These are phyloP conservation scores for Athelia sp. DNA, from an alignment of 1,284 basidiomycete genomes.

Conservation along the genomic window DNA sequence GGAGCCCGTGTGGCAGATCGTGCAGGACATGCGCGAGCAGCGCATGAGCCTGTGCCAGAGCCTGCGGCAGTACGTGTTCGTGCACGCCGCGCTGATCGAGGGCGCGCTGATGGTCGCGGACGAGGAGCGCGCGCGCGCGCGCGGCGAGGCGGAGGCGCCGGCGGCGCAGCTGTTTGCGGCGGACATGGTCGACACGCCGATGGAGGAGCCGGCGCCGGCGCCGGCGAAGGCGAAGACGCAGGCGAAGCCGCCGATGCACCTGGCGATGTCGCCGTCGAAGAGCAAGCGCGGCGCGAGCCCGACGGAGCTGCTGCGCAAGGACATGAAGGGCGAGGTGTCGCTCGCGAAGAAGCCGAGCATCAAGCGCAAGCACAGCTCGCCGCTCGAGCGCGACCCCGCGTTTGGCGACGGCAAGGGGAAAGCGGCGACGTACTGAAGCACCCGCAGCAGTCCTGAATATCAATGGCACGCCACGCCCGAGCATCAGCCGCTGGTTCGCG, in stretches of 20 bases:
- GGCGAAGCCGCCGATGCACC: constrained; percentile 4
- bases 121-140: constrained; percentile 50
- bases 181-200: not conserved
- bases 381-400: too few relatives aligned
- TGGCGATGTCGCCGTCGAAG: constrained; percentile 28
- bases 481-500: too few relatives aligned
- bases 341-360: constrained; percentile 65
- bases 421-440: too few relatives aligned
- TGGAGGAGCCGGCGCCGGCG: constrained; percentile 7
- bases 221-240: constrained; percentile 1
- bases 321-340: constrained; percentile 47
- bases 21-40: constrained; percentile 89
- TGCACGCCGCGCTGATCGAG: constrained; percentile 81
- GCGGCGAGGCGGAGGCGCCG: constrained; percentile 19
- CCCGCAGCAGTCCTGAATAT: too few relatives aligned
- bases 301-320: constrained; percentile 61
- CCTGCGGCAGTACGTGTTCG: constrained; percentile 85
- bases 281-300: constrained; percentile 68
- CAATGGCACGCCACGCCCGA: too few relatives aligned
- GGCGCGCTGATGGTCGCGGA: constrained; percentile 76
- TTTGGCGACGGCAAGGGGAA: too few relatives aligned
- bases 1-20: constrained; percentile 71
- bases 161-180: not conserved
- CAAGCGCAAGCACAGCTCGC: constrained; percentile 35
- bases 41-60: constrained; percentile 90